phyloP scores from a whole-genome alignment of 2,329 filamentous ascomycete genomes.

The Exophiala sideris region DNA sequence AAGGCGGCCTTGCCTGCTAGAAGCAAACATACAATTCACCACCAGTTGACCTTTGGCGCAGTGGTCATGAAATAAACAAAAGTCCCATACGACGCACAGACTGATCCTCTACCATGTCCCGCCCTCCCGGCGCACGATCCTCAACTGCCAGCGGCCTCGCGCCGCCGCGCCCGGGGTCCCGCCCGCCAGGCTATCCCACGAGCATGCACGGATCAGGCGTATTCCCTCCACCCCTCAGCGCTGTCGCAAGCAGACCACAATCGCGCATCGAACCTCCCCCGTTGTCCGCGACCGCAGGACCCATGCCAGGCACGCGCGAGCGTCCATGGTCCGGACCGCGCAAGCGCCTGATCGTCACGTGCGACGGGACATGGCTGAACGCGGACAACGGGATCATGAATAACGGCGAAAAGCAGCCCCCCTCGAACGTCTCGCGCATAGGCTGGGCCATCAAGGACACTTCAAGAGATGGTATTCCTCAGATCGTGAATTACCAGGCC shows the following conservation, averaged over 20 bases:
- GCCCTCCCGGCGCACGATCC: constrained; percentile 16
- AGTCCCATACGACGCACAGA: background rate
- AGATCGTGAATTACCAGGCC: constrained; percentile 42
- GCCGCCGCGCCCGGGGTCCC: constrained; percentile 8
- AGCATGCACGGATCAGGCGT: constrained; percentile 21
- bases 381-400: constrained; percentile 29
- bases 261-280: constrained; percentile 27
- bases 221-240: constrained; percentile 15
- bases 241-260: constrained; percentile 17
- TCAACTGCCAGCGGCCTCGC: constrained; percentile 23
- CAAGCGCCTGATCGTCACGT: constrained; percentile 37
- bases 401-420: constrained; percentile 30
- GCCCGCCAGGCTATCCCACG: constrained; percentile 12
- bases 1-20: constrained; percentile 14
- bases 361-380: constrained; percentile 38
- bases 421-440: constrained; percentile 41
- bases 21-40: background rate
- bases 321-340: constrained; percentile 21
- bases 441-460: constrained; percentile 35
- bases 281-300: constrained; percentile 22
- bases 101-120: constrained; percentile 16
- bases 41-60: constrained; percentile 4
- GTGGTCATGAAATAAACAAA: background rate
- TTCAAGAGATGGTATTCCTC: constrained; percentile 34
- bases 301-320: constrained; percentile 27